Percentiles rank a stretch among this genome's conserved stretches.
Conservation (phyloP, 2,329 filamentous ascomycete species). For the Cytospora piceicola region DNA sequence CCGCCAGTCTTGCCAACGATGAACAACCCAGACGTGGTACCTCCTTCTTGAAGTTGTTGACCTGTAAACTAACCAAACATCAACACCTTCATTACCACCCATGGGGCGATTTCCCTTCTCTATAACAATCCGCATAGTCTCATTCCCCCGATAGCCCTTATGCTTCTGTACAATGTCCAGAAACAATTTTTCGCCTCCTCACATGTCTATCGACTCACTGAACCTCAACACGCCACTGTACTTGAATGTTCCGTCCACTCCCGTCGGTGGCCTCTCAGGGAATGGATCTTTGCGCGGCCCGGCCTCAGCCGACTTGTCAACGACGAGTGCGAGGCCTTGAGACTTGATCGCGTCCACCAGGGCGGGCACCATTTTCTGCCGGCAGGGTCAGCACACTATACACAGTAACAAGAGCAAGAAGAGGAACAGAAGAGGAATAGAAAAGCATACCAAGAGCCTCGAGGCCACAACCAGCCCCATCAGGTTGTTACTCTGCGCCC, state of each 20-base stretch:
- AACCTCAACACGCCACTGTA: conserved; percentile 88
- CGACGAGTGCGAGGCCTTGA: conserved; percentile 87
- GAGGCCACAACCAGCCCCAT: conserved; percentile 96
- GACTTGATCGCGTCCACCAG: conserved; percentile 93
- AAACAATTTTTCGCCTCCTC: conserved; percentile 31
- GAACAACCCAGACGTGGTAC: neutral
- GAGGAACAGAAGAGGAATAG: conserved; percentile 5
- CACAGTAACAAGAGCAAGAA: conserved; percentile 1
- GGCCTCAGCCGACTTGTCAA: conserved; percentile 74
- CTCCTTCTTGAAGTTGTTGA: neutral
- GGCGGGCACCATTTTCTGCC: conserved; percentile 87
- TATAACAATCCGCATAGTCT: neutral
- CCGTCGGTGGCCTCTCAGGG: conserved; percentile 67
- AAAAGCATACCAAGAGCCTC: conserved; percentile 73
- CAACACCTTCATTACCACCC: neutral
- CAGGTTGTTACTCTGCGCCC: conserved; percentile 94
- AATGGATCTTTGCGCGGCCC: conserved; percentile 53
- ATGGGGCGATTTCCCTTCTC: neutral
- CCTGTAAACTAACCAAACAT: neutral
- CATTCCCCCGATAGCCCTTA: too few relatives aligned
- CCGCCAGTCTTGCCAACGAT: neutral
- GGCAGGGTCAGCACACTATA: conserved; percentile 28
- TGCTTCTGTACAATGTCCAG: too few relatives aligned
- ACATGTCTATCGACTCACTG: conserved; percentile 85
- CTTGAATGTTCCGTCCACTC: conserved; percentile 85